Evolutionary conservation across 176 grass and related monocot species (phyloP), one percentile per base, ranked within the genome.

Genomic region (Typha latifolia): DNA sequence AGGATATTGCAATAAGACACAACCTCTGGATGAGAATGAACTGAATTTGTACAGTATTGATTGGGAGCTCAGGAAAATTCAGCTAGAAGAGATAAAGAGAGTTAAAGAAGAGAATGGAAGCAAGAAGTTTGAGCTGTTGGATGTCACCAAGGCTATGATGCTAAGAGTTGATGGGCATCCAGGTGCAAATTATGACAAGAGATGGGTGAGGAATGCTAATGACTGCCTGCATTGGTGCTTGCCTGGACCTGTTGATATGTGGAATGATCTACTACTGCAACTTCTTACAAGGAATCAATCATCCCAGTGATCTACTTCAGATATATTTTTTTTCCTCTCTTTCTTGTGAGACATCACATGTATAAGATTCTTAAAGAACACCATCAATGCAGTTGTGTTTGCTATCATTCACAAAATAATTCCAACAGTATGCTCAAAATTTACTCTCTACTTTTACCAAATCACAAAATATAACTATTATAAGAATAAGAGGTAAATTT

Each of bases 111-210:
- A 43, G 15, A 6, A 52, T 16, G 29, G 53, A 3, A 64, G 47
- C 6, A 63, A 22, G 29, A 67, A 34, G 70, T 86, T 87, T 55
- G 86, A 70, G 37, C 23, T 93, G 21, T 69, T 93, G 52, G 89
- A 99, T 64, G 86, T 93, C 49, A 99, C 94, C 10, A 90, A 63
- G 67, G 86, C 94, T 26, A 96, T 84, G 91, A 96, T 96, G 91
- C 63, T 91, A 64, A 81, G 91, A 51, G 91, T 84, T 31, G 91
- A 96, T 22, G 91, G 76, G 9, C 91, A 96, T 71, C 91, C 87
- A 0, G 91, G 82, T 49, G 55, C 18, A 32, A 70, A 84, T 66
- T 86, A 78, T 81, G 68, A 81, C 51, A 83, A 71, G 75, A 62
- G 66, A 49, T 83, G 77, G 87, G 64, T 47, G 12, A 63, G 68